A percentile compares a stretch with the other conserved stretches of the same genome.
phyloP scores from a whole-genome alignment of 169 alveolate species.

The Cryptosporidium ryanae region DNA sequence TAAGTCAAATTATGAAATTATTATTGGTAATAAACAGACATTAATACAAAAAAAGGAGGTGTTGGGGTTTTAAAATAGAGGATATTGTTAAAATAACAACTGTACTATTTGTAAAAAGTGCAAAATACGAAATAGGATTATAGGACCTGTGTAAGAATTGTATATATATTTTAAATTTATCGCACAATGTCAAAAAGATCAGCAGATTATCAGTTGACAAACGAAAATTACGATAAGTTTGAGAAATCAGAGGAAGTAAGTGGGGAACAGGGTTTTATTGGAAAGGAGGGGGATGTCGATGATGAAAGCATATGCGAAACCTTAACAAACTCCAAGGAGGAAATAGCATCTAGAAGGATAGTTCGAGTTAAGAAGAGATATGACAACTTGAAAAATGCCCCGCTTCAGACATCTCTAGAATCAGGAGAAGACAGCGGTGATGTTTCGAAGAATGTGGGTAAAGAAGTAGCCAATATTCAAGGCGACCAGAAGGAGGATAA shows the following conservation, averaged over 20 bases:
- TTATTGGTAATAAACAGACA: neutral
- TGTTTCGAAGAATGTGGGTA: neutral
- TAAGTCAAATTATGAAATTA: too few species aligned
- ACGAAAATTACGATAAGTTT: constrained; percentile 34
- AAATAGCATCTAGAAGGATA: constrained; percentile 33
- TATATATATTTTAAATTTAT: neutral
- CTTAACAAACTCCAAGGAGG: constrained; percentile 12
- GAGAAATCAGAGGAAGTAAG: neutral
- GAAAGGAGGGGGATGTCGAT: neutral
- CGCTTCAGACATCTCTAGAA: neutral
- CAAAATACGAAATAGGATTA: neutral
- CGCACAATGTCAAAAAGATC: constrained; percentile 47
- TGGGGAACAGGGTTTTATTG: neutral
- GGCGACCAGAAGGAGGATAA: neutral
- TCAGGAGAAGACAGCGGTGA: too few species aligned
- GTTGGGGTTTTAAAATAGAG: too few species aligned
- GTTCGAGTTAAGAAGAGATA: constrained; percentile 18
- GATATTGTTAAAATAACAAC: too few species aligned
- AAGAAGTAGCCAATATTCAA: neutral
- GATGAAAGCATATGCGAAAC: neutral
- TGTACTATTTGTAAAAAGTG: neutral
- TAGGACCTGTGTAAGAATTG: neutral
- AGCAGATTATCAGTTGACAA: constrained; percentile 66
- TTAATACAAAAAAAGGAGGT: too few species aligned
- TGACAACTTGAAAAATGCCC: neutral